Evolutionary conservation across 108 stramenopile species (phyloP), one percentile per base, ranked within the genome.

Genomic region (Nitzschia sp.): DNA sequence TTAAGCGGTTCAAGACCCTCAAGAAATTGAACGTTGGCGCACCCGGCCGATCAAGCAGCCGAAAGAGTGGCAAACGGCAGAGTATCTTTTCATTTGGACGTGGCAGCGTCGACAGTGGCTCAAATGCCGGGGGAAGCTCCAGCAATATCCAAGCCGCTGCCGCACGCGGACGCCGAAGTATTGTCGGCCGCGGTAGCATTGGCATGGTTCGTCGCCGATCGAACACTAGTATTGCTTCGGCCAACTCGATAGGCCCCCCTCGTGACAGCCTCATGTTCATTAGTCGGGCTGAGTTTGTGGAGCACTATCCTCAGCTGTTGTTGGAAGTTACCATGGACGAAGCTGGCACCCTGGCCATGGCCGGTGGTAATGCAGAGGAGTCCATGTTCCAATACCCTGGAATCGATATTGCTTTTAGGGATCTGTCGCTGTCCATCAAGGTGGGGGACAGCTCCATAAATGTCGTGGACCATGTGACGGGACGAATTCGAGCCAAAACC

Each of bases 391-490:
- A n/a, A n/a, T 42, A 58, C 31, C 30, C 55, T 25, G 79, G 83
- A 9, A 48, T 85, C 31, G 80, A 85, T 46, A 62, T 85, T n/a
- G 28, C 49, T 5, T 85, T 85, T 64, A 23, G 75, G 35, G 33
- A 85, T 57, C 72, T 85, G 5, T 67, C 46, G 6, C 66, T 85
- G 21, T 34, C 64, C 8, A 64, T 85, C 28, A 69, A 59, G 11
- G 47, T 81, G 3, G 84, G 72, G 1, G 67, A 72, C 3, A 78
- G 66, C 18, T 46, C 62, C 35, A 46, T 70, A 28, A 48, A 59
- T 3, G 78, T 79, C 15, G 78, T 85, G 13, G 54, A 85, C 48
- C 30, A 78, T 6, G 76, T 85, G 24, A 75, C 64, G 27, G 85
- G 85, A 9, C 61, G 76, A 31, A 46, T 85, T 53, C 61, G 55